These are phyloP conservation scores for Capsicum chinense DNA, from an alignment of 257 asterid genomes.

Conservation along the genomic window DNA sequence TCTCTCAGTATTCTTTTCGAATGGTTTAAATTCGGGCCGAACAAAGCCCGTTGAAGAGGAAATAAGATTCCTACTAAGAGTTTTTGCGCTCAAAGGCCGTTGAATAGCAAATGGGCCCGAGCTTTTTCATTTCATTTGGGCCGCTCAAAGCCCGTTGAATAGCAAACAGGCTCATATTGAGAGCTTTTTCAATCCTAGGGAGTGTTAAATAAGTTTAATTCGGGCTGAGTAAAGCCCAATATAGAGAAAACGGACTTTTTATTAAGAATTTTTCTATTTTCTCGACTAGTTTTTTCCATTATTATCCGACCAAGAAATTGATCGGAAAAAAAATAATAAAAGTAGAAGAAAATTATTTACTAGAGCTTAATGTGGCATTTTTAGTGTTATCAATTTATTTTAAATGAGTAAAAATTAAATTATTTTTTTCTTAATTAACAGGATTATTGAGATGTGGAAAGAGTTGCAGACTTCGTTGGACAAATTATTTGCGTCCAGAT, in stretches of 20 bases:
- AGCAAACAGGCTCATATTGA: background rate
- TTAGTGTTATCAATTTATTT: background rate
- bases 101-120: too few relatives aligned
- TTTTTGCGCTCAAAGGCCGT: background rate
- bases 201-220: background rate
- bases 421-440: background rate
- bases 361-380: background rate
- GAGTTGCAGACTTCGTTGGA: conserved; percentile 67
- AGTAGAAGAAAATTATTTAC: background rate
- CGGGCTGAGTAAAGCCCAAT: background rate
- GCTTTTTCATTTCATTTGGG: background rate
- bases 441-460: conserved; percentile 73
- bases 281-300: background rate
- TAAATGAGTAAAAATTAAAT: background rate
- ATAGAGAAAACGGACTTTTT: background rate
- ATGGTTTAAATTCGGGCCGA: background rate
- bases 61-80: too few relatives aligned
- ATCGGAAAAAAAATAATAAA: background rate
- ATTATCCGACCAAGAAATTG: background rate
- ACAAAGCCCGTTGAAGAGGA: background rate
- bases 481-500: conserved; percentile 61
- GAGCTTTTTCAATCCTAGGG: background rate
- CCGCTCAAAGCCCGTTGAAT: background rate
- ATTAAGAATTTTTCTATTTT: background rate
- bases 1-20: too few relatives aligned